Percentiles rank a stretch among this genome's conserved stretches.
phyloP scores from a whole-genome alignment of 2,329 filamentous ascomycete genomes.

The Cytospora mali region DNA sequence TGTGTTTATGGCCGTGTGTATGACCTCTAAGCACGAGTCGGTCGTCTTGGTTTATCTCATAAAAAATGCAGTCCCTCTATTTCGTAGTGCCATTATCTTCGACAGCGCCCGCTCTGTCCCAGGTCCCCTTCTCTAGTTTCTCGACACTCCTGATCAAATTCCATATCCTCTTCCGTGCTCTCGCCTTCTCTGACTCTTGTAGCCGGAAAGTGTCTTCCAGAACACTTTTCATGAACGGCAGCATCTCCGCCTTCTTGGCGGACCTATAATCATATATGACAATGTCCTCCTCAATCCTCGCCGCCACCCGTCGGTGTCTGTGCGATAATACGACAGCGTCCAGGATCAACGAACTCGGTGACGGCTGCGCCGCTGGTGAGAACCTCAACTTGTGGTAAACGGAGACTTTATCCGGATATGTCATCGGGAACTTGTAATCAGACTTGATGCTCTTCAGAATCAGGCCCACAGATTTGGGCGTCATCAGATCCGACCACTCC shows the following conservation, averaged over 20 bases:
- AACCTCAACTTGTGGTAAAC: slow-evolving; percentile 77
- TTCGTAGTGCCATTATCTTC: slow-evolving; percentile 64
- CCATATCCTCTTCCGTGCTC: slow-evolving; percentile 55
- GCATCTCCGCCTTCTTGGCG: slow-evolving; percentile 43
- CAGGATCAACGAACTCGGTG: slow-evolving; percentile 58
- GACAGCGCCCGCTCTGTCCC: slow-evolving; percentile 71
- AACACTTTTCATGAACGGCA: slow-evolving; percentile 44
- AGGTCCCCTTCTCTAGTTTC: slow-evolving; percentile 69
- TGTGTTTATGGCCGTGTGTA: no score
- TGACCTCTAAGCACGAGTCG: background rate
- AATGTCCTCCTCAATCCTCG: slow-evolving; percentile 75
- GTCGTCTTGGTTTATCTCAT: background rate
- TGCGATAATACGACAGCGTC: slow-evolving; percentile 75
- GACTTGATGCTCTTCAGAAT: slow-evolving; percentile 80
- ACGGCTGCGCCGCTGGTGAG: slow-evolving; percentile 46
- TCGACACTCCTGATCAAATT: slow-evolving; percentile 61
- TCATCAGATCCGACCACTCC: slow-evolving; percentile 71
- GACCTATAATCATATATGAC: slow-evolving; percentile 69
- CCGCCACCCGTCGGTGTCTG: slow-evolving; percentile 69
- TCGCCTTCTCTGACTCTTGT: slow-evolving; percentile 59
- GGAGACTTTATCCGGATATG: slow-evolving; percentile 78
- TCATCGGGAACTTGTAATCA: slow-evolving; percentile 85
- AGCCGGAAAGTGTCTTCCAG: slow-evolving; percentile 41
- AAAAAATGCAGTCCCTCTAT: slow-evolving; percentile 8
- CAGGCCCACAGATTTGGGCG: slow-evolving; percentile 66